Evolutionary conservation across 148 eudicot species (phyloP).

Genomic region (Amaranthus palmeri): DNA sequence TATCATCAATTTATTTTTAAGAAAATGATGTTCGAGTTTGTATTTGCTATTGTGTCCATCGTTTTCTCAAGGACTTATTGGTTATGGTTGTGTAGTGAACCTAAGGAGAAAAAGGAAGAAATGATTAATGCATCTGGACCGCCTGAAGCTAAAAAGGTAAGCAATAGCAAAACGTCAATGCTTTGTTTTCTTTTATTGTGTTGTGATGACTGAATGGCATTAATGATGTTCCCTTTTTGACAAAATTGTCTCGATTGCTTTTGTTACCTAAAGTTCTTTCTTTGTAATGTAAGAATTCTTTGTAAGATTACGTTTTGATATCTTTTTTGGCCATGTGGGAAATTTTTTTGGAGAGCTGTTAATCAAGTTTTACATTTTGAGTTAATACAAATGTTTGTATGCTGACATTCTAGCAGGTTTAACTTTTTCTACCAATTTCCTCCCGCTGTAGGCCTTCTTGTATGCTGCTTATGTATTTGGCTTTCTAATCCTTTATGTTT

Average conservation of each 20-base stretch:
- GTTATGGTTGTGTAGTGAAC: slow-evolving; percentile 30
- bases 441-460: not conserved
- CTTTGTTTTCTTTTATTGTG: not conserved
- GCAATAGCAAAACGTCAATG: not conserved
- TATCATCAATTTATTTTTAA: too few relatives aligned
- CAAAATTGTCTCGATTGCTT: not conserved
- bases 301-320: slow-evolving; percentile 7
- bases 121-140: slow-evolving; percentile 23
- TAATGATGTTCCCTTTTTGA: not conserved
- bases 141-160: slow-evolving; percentile 49
- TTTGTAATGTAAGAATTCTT: not conserved
- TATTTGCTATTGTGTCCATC: not conserved
- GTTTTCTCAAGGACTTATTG: slow-evolving; percentile 12
- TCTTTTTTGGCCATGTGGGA: not conserved
- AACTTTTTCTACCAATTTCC: not conserved
- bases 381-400: not conserved
- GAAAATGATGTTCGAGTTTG: not conserved
- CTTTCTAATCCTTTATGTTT: not conserved
- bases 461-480: not conserved
- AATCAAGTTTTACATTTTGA: too few relatives aligned
- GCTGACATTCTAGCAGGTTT: not conserved
- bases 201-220: not conserved
- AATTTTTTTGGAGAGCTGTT: not conserved
- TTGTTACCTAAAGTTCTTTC: not conserved
- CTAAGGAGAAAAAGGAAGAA: slow-evolving; percentile 35